Conservation (phyloP, 2,329 filamentous ascomycete species). For the Trichophaea hybrida region DNA sequence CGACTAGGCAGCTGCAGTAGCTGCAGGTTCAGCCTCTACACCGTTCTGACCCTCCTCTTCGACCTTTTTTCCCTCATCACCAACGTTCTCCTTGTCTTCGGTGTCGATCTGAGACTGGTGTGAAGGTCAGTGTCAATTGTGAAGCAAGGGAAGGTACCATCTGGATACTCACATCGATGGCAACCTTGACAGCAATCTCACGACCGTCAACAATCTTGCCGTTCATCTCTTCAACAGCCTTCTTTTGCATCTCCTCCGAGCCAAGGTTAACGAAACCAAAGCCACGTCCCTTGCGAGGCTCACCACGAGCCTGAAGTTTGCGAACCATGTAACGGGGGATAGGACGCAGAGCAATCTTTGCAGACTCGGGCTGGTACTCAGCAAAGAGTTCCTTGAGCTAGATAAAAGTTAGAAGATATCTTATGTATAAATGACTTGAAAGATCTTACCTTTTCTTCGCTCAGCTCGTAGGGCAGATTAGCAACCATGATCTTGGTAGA, state of each 20-base stretch:
- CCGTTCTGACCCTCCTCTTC: slow-evolving; percentile 12
- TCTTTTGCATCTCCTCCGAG: slow-evolving; percentile 90
- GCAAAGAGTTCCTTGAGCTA: slow-evolving; percentile 96
- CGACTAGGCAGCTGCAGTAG: slow-evolving; percentile 28
- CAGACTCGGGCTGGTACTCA: slow-evolving; percentile 79
- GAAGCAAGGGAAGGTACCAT: not conserved
- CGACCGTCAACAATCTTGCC: slow-evolving; percentile 97
- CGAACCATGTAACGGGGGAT: slow-evolving; percentile 99
- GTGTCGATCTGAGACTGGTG: slow-evolving; percentile 29
- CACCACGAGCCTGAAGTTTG: slow-evolving; percentile 96
- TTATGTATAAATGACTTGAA: not conserved
- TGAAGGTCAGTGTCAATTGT: not conserved
- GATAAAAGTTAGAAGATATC: slow-evolving; percentile 19
- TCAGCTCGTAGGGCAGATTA: slow-evolving; percentile 95
- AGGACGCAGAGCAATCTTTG: slow-evolving; percentile 95
- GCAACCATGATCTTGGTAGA: slow-evolving; percentile 99
- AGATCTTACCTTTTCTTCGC: slow-evolving; percentile 73
- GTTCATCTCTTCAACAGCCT: slow-evolving; percentile 97
- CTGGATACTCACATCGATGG: slow-evolving; percentile 57
- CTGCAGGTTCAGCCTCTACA: slow-evolving; percentile 18
- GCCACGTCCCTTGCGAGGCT: slow-evolving; percentile 96
- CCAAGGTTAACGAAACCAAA: slow-evolving; percentile 96
- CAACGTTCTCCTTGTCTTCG: slow-evolving; percentile 33
- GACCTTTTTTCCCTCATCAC: slow-evolving; percentile 9
- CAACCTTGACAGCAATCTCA: slow-evolving; percentile 99